A percentile compares a stretch with the other conserved stretches of the same genome.
Evolutionary conservation across 2,329 filamentous ascomycete genomes (phyloP).

Genomic region (Aspergillus aculeatus): DNA sequence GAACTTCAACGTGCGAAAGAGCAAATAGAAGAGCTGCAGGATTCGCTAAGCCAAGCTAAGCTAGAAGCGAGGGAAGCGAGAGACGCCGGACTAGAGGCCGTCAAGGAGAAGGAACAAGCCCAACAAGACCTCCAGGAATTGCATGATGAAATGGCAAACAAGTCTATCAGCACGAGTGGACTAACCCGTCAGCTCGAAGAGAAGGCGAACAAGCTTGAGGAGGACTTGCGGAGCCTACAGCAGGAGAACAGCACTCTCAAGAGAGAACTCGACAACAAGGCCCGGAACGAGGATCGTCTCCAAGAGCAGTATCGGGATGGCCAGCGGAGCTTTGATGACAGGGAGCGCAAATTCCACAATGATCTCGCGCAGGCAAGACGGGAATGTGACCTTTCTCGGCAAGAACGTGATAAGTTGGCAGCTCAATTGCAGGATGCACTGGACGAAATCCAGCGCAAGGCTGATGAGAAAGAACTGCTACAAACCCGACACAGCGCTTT

Average conservation of each 20-base stretch:
- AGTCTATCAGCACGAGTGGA: conserved; percentile 72
- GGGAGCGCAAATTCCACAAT: conserved; percentile 42
- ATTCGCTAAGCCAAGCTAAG: conserved; percentile 40
- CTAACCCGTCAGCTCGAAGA: conserved; percentile 74
- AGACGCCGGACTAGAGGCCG: conserved; percentile 49
- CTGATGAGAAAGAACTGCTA: conserved; percentile 66
- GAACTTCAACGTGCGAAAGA: conserved; percentile 48
- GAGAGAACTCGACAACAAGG: conserved; percentile 46
- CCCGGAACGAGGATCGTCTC: conserved; percentile 45
- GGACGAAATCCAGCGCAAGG: conserved; percentile 58
- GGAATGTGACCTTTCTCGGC: conserved; percentile 47
- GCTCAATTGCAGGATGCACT: conserved; percentile 56
- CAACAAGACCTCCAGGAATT: conserved; percentile 60
- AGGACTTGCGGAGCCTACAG: conserved; percentile 59
- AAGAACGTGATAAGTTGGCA: conserved; percentile 42
- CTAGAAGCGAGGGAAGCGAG: conserved; percentile 41
- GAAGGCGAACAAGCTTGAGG: conserved; percentile 64
- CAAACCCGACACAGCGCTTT: conserved; percentile 68
- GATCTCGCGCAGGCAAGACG: conserved; percentile 44
- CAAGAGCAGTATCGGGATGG: conserved; percentile 50
- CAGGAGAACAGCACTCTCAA: conserved; percentile 47
- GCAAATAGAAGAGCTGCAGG: conserved; percentile 46
- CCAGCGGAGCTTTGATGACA: conserved; percentile 40
- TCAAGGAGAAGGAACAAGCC: conserved; percentile 52
- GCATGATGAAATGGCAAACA: conserved; percentile 75